Evolutionary conservation across 495 filamentous ascomycete genomes (phyloP).

Genomic region (Chaetomium tenue): DNA sequence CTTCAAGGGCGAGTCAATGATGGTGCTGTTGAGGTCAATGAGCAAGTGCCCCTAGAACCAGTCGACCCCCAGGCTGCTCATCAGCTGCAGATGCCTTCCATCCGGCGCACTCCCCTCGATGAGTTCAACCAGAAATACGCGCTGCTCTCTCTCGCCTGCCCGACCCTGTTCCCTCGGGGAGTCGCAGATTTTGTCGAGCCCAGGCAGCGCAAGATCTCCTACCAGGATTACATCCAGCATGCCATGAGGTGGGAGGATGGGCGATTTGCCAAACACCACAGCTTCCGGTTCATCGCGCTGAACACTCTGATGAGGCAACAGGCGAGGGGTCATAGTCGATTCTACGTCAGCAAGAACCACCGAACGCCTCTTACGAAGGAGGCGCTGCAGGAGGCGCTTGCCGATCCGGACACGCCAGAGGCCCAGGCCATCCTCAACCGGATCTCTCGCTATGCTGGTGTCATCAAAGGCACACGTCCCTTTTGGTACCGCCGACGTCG

Average conservation of each 20-base stretch:
- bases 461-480: no score
- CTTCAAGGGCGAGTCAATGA: background rate
- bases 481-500: no score
- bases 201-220: constrained; percentile 3
- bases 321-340: background rate
- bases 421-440: no score
- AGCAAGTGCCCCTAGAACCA: background rate
- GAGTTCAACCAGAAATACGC: constrained; percentile 12
- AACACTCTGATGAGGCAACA: constrained; percentile 7
- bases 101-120: constrained; percentile 5
- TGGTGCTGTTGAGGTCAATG: background rate
- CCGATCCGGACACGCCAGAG: no score
- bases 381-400: no score
- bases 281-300: constrained; percentile 9
- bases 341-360: constrained; percentile 10
- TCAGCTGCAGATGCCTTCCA: constrained; percentile 11
- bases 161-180: constrained; percentile 3
- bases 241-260: constrained; percentile 10
- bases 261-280: constrained; percentile 4
- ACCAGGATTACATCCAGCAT: constrained; percentile 10
- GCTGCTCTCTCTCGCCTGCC: constrained; percentile 1
- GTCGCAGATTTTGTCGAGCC: constrained; percentile 6
- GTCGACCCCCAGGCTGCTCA: constrained; percentile 2
- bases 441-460: no score
- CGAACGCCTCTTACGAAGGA: no score